Evolutionary conservation across 2,329 filamentous ascomycete genomes (phyloP), one percentile per base, ranked within the genome.

Genomic region (Didymella arachidicola): DNA sequence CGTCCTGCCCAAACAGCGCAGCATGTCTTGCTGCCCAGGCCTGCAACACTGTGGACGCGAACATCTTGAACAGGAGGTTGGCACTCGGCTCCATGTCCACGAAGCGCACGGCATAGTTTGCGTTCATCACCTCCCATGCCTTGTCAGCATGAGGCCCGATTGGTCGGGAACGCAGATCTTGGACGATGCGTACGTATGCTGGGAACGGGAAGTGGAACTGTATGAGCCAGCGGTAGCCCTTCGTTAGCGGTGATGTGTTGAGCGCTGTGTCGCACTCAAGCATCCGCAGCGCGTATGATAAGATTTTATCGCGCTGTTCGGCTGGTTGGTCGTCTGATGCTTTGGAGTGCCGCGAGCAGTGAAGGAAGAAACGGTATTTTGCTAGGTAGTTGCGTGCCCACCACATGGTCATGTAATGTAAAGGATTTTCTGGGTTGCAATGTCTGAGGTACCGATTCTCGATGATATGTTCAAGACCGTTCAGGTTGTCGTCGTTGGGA

Each of bases 1-100:
- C 16, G 19, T 50, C 55, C 14, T 44, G 30, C 2, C 55, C 49
- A 11, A 58, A 53, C 3, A 46, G 19, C 11, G 55, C 60, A 6
- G 57, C 54, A 49, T 67, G 54, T 18, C 65, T 58, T 6, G 62
- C 63, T 3, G 59, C n/a, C 68, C 65, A 70, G 1, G 66, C 86
- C 66, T 86, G 87, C 57, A 89, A 74, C 39, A 89, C 84, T 18
- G 85, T 79, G 19, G 79, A 78, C 1, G 83, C 83, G 60, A 89
- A 86, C 0, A 78, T 62, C 18, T 64, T 66, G 45, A 71, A 73
- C 22, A 78, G 67, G 6, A 68, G 63, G 47, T 68, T 66, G 1
- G 66, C 60, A 5, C 59, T 55, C 2, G 64, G 51, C 12, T 67
- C 63, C 46, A 63, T 49, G 1, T 59, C 55, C 25, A 57, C 36